Conservation (phyloP, 805 yeast genomes). For the Ogataea paradorogensis region DNA sequence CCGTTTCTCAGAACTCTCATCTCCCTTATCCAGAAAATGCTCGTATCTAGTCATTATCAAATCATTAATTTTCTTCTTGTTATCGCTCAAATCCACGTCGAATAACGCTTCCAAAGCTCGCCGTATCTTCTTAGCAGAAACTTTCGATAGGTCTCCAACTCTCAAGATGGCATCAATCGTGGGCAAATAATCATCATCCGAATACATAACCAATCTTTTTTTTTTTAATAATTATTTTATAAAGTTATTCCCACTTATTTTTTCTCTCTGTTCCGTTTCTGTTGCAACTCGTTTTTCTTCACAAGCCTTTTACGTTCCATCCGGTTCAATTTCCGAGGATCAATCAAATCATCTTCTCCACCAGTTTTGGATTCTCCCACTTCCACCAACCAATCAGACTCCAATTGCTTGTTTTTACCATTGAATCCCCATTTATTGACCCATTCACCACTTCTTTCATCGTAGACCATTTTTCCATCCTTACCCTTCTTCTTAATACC, state of each 20-base stretch:
- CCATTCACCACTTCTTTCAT: constrained; percentile 92
- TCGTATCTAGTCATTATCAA: constrained; percentile 56
- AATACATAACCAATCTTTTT: constrained; percentile 3
- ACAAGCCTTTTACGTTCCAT: constrained; percentile 80
- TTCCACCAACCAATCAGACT: constrained; percentile 94
- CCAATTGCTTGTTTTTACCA: constrained; percentile 85
- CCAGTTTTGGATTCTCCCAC: constrained; percentile 66
- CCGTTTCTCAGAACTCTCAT: constrained; percentile 18
- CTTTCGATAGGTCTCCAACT: constrained; percentile 65
- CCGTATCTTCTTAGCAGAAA: constrained; percentile 69
- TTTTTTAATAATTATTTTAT: constrained; percentile 1
- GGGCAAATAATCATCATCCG: constrained; percentile 43
- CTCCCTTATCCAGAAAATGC: constrained; percentile 39
- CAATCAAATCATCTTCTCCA: constrained; percentile 63
- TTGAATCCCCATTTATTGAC: constrained; percentile 98
- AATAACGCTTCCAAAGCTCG: constrained; percentile 71
- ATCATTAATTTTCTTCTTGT: constrained; percentile 57
- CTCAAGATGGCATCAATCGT: constrained; percentile 72
- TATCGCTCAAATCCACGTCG: constrained; percentile 46
- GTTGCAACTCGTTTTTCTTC: constrained; percentile 82
- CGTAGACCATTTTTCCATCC: constrained; percentile 84
- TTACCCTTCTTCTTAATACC: constrained; percentile 90
- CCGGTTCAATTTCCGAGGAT: constrained; percentile 81
- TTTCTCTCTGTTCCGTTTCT: constrained; percentile 61
- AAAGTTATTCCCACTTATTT: constrained; percentile 1